A percentile compares a stretch with the other conserved stretches of the same genome.
These are phyloP conservation scores for Talaromyces sp. DNA, from an alignment of 2,329 filamentous ascomycete genomes.

Conservation along the genomic window DNA sequence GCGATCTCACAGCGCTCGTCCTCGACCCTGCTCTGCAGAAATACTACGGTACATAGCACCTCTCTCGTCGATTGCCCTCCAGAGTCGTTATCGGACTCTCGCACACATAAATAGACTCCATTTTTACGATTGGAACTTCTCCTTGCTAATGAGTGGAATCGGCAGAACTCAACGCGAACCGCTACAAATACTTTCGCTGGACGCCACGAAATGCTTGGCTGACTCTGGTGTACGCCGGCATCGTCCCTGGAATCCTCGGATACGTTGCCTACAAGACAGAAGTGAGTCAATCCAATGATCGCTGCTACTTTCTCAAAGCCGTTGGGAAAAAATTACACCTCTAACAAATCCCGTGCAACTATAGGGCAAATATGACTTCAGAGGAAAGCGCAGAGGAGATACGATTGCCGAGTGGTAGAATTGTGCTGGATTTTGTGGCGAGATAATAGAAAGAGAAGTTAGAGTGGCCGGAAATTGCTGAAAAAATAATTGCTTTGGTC, in stretches of 20 bases:
- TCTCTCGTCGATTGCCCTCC: not conserved
- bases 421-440: not conserved
- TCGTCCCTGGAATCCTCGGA: constrained; percentile 66
- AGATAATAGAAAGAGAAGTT: not conserved
- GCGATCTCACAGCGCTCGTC: constrained; percentile 41
- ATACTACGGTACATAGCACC: constrained; percentile 43
- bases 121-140: not conserved
- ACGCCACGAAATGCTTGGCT: constrained; percentile 76
- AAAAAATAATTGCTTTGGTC: not conserved
- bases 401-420: constrained; percentile 62
- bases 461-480: not conserved
- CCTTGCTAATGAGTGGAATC: not conserved
- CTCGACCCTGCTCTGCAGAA: constrained; percentile 43
- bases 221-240: constrained; percentile 68
- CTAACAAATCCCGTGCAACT: constrained; percentile 15
- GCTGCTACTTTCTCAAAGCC: not conserved
- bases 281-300: constrained; percentile 53
- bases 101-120: not conserved
- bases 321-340: not conserved
- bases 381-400: constrained; percentile 85
- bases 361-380: constrained; percentile 79
- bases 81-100: not conserved
- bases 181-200: constrained; percentile 95
- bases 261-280: constrained; percentile 75
- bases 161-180: constrained; percentile 73